Conservation (phyloP, 768 basidiomycete species). For the Hericium erinaceus region DNA sequence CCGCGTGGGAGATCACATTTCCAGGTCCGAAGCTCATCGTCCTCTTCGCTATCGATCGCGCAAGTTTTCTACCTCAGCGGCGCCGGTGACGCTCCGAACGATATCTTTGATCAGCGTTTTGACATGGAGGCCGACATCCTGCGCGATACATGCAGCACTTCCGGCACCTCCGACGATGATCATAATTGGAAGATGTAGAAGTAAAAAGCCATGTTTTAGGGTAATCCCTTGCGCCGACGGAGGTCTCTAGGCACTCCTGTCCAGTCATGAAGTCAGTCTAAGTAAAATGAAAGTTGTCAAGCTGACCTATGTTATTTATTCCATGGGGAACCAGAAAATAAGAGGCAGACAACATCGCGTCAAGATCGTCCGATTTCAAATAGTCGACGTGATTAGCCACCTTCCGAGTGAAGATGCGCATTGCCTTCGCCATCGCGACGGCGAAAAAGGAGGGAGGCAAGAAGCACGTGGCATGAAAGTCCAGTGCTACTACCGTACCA, state of each 20-base stretch:
- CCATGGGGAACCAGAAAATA: neutral
- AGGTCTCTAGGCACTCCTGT: neutral
- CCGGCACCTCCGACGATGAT: too few species aligned
- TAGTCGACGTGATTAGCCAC: neutral
- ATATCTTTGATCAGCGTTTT: too few species aligned
- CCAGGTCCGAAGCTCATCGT: too few species aligned
- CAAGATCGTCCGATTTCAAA: neutral
- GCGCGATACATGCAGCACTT: too few species aligned
- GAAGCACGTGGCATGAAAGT: neutral
- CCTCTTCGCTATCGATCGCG: too few species aligned
- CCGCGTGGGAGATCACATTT: too few species aligned
- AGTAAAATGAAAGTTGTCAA: neutral
- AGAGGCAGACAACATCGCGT: neutral
- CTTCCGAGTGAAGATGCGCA: neutral
- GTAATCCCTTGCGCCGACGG: neutral
- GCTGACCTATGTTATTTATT: neutral
- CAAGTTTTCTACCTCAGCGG: too few species aligned
- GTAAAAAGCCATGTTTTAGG: neutral
- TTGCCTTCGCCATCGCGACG: neutral
- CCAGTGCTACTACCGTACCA: neutral
- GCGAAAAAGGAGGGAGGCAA: conserved; percentile 1
- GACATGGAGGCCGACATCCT: too few species aligned
- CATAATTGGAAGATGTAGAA: too few species aligned
- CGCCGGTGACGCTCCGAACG: too few species aligned
- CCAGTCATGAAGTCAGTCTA: neutral